Evolutionary conservation across 2,329 filamentous ascomycete genomes (phyloP), one percentile per base, ranked within the genome.

Genomic region (Fusarium clavum): DNA sequence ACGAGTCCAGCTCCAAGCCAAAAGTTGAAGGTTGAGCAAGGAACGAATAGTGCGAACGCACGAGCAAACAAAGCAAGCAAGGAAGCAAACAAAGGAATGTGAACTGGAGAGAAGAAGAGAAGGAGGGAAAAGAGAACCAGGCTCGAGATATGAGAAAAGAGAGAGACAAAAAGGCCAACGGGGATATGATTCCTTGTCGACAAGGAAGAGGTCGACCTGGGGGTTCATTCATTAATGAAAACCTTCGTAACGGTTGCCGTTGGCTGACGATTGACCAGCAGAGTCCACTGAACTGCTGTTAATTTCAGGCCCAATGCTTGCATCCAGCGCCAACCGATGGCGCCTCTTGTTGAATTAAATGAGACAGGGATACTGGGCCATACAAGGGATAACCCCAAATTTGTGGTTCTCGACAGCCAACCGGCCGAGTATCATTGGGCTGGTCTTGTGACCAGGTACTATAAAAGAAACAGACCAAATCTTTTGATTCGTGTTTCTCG

Each of bases 231-330:
- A 69, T 69, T 65, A 69, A 71, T 64, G 47, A 56, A 53, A 71
- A 59, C 34, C 45, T 52, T 58, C 45, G 34, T 24, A 53, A 43
- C 49, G 24, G 38, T 53, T 40, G 27, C 49, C 13, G 49, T 53
- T 53, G 49, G 49, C 49, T 41, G 38, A 14, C 13, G 9, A n/a
- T 22, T 52, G 49, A 16, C 34, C 49, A 41, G 49, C 34, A 38
- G 34, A 38, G 49, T 52, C 49, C 49, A 52, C 32, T 52, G 32
- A 10, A 52, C 18, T 61, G 58, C 54, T 64, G 67, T 64, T 74
- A 75, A 75, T 74, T 75, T 75, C 66, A 75, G 68, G 61, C 64
- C 70, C 48, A 58, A 61, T 67, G 61, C 70, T 72, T 63, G 61
- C 54, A 55, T 71, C 54, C 57, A 49, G 61, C 47, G 62, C 71